Percentiles rank a stretch among this genome's conserved stretches.
phyloP scores from a whole-genome alignment of 208 protist species.

The Phytomonas sp. region DNA sequence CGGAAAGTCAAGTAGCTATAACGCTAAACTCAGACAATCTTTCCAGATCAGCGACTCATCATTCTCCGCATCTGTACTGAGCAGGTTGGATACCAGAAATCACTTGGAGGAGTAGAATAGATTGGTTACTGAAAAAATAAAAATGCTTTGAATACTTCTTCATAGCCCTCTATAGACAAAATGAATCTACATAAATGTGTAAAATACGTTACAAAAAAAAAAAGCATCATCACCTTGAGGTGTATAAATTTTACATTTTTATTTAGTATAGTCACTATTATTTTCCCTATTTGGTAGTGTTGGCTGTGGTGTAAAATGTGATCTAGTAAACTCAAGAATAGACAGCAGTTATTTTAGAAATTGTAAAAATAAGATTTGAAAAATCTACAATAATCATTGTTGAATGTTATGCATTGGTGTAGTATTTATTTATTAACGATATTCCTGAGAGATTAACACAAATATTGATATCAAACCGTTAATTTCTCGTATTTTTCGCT shows the following conservation, averaged over 20 bases:
- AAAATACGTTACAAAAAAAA: neutral
- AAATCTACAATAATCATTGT: neutral
- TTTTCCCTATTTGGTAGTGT: neutral
- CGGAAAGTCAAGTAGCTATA: neutral
- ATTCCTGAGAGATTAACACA: neutral
- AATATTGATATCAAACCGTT: neutral
- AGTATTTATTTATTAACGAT: neutral
- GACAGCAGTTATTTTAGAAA: neutral
- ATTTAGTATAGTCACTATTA: neutral
- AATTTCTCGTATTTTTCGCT: neutral
- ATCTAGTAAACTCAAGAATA: neutral
- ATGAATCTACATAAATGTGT: neutral
- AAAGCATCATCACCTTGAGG: neutral
- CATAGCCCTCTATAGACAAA: neutral
- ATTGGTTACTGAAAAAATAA: neutral
- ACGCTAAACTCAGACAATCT: neutral
- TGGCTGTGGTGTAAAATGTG: neutral
- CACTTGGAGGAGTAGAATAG: neutral
- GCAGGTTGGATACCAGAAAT: neutral
- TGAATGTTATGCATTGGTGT: neutral
- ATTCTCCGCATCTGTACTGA: neutral
- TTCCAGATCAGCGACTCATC: constrained; percentile 10
- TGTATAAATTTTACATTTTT: neutral
- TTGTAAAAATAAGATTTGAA: neutral
- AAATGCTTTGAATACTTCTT: neutral